phyloP scores from a whole-genome alignment of 148 eudicot species.

The Rhododendron simsii region DNA sequence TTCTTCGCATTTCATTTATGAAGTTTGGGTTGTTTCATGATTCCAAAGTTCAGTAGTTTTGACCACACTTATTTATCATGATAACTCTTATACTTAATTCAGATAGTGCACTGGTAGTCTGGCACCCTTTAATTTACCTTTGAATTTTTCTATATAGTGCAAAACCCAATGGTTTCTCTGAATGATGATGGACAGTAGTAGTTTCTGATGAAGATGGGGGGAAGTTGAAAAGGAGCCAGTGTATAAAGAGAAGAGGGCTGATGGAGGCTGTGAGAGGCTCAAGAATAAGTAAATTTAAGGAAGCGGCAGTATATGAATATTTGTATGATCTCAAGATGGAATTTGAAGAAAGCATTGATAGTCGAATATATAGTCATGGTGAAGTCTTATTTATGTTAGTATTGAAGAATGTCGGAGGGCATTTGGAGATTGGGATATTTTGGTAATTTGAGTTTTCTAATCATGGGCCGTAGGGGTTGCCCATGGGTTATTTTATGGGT shows the following conservation, averaged over 20 bases:
- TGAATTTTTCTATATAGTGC: slow-evolving; percentile 36
- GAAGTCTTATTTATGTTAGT: too few relatives aligned
- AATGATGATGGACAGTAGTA: slow-evolving; percentile 79
- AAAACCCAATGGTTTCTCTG: slow-evolving; percentile 73
- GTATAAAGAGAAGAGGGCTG: slow-evolving; percentile 56
- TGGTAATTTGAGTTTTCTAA: too few relatives aligned
- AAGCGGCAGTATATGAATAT: too few relatives aligned
- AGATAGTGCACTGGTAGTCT: background rate
- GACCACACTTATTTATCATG: background rate
- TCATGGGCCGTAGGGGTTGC: too few relatives aligned
- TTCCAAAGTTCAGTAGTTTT: background rate
- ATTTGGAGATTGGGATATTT: too few relatives aligned
- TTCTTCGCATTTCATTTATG: background rate
- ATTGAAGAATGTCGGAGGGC: too few relatives aligned
- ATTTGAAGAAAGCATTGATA: too few relatives aligned
- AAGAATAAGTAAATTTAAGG: too few relatives aligned
- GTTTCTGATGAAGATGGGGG: slow-evolving; percentile 51
- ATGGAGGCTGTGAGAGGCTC: too few relatives aligned
- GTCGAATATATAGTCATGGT: too few relatives aligned
- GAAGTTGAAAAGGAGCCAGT: slow-evolving; percentile 55
- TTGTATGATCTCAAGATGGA: too few relatives aligned
- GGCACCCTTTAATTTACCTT: background rate
- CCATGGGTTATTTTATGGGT: too few relatives aligned
- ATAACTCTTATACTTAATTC: background rate
- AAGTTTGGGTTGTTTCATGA: background rate